Evolutionary conservation across 257 asterid species (phyloP), one percentile per base, ranked within the genome.

Genomic region (Salvia miltiorrhiza): DNA sequence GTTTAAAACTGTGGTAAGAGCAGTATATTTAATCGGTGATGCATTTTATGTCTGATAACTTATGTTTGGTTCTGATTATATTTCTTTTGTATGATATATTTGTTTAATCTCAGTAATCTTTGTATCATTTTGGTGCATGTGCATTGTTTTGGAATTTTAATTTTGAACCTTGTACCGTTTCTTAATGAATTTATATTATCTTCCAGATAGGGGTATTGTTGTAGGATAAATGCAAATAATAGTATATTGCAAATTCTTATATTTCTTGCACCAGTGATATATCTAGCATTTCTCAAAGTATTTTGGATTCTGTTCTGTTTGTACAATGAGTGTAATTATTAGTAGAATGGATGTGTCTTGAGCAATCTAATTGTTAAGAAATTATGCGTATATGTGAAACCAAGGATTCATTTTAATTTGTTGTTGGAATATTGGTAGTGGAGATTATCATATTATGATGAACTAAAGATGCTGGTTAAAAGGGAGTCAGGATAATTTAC

Each of bases 1-100:
- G 84, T 90, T 93, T 79, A 93, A 88, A 83, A 90, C 96, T 12
- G 74, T 44, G 99, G 99, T 93, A 90, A 69, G 82, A 53, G 49
- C 73, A n/a, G 50, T 67, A 21, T 70, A 65, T 33, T 24, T 67
- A 50, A 9, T 23, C 37, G 13, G 20, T 63, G 19, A 53, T 55
- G 21, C 62, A 14, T 59, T 43, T 74, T 55, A 30, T 41, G 14
- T 33, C 4, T 56, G 6, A 16, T 26, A 20, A 17, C 30, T 67
- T 30, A 50, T 23, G 2, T 20, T 21, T 28, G 26, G 48, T 39
- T 75, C 28, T 45, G 53, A 14, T 20, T 30, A 43, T 37, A 23
- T 2, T 41, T 58, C 19, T 30, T 24, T 56, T 50, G 21, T 40
- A 70, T 60, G 10, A 20, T 33, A 4, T 37, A 37, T n/a, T 20